Percentiles rank a stretch among this genome's conserved stretches.
These are phyloP conservation scores for Aureobasidium sp. DNA, from an alignment of 2,329 filamentous ascomycete species.

Conservation along the genomic window DNA sequence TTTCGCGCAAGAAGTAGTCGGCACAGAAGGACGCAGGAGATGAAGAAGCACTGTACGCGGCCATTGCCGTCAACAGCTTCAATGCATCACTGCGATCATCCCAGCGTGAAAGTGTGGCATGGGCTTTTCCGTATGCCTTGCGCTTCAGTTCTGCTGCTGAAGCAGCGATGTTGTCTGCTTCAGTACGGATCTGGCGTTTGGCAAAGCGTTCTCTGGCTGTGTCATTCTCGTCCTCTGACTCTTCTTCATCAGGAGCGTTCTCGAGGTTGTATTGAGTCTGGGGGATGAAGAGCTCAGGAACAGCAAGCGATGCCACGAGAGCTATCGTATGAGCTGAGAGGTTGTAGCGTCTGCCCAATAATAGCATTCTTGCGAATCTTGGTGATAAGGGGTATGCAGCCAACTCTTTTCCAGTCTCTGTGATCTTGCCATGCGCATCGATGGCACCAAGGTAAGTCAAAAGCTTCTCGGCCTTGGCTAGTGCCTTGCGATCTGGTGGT, in stretches of 20 bases:
- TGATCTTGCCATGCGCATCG: conserved; percentile 58
- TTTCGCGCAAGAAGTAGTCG: conserved; percentile 75
- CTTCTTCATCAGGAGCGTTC: conserved; percentile 33
- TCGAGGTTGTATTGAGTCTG: conserved; percentile 52
- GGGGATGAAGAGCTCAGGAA: conserved; percentile 77
- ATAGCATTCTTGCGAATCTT: conserved; percentile 82
- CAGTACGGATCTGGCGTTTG: conserved; percentile 37
- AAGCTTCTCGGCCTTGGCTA: conserved; percentile 77
- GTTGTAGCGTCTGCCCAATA: conserved; percentile 73
- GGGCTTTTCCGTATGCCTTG: conserved; percentile 60
- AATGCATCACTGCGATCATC: conserved; percentile 82
- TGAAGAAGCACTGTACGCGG: conserved; percentile 49
- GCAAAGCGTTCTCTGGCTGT: conserved; percentile 8
- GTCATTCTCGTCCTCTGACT: conserved; percentile 19
- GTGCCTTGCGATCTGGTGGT: conserved; percentile 64
- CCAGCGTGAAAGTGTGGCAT: conserved; percentile 68
- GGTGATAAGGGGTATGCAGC: conserved; percentile 85
- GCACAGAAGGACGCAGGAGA: conserved; percentile 57
- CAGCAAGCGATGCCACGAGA: conserved; percentile 78
- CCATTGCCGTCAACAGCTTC: conserved; percentile 83
- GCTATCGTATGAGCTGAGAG: conserved; percentile 82
- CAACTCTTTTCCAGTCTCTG: conserved; percentile 69
- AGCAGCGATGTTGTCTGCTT: conserved; percentile 59
- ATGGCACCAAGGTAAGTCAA: conserved; percentile 80
- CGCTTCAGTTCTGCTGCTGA: conserved; percentile 51